phyloP scores from a whole-genome alignment of 2,329 filamentous ascomycete species.

The Apiospora aurea region DNA sequence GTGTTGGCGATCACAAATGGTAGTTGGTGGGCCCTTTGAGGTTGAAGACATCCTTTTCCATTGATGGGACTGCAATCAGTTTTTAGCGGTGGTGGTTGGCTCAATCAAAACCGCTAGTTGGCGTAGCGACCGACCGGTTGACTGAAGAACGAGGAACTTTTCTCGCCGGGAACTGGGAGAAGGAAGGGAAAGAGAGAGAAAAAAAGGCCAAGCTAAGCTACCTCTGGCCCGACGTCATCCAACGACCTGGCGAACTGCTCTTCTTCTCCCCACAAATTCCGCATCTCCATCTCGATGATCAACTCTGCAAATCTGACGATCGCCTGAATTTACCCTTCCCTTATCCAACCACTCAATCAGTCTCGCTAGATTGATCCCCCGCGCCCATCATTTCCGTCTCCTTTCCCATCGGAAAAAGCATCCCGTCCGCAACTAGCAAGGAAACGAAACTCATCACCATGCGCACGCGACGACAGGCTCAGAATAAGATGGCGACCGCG shows the following conservation, averaged over 20 bases:
- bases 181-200: not conserved
- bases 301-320: conserved; percentile 18
- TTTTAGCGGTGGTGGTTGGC: conserved; percentile 2
- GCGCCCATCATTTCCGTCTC: conserved; percentile 8
- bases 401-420: not conserved
- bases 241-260: conserved; percentile 12
- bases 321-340: not conserved
- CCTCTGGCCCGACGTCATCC: conserved; percentile 15
- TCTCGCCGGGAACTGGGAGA: not conserved
- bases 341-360: not conserved
- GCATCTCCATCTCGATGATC: conserved; percentile 15
- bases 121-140: not conserved
- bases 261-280: conserved; percentile 16
- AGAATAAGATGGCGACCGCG: not conserved
- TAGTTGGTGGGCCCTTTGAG: not conserved
- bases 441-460: not conserved
- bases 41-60: conserved; percentile 8
- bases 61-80: not conserved
- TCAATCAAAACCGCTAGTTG: conserved; percentile 13
- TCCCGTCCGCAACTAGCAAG: not conserved
- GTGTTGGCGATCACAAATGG: conserved; percentile 7
- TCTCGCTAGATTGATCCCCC: not conserved
- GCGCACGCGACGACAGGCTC: conserved; percentile 29
- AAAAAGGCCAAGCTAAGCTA: conserved; percentile 5
- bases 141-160: conserved; percentile 2